Base-by-base conservation (phyloP, 169 alveolate genomes). In the Miamiensis avidus region DNA sequence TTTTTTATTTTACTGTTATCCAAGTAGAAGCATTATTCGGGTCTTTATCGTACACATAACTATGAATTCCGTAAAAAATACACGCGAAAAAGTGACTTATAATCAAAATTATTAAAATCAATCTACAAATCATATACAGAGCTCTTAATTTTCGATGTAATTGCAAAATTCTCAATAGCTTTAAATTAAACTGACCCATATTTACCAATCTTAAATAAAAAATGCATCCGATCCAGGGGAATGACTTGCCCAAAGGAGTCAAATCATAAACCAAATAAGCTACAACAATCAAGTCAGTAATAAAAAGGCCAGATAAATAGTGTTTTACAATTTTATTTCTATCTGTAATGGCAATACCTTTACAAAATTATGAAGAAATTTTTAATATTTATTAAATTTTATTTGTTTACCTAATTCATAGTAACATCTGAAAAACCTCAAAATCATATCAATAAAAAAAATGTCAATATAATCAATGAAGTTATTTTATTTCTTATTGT, bases 111-210 rank as follows among this genome's bases (percentile, higher is more conserved):
- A 64, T 72, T 32, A 25, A 25, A 30, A 69, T 77, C 1, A 77
- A 31, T 77, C 74, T 33, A 0, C 31, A 33, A 15, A 77, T 1
- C 29, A 77, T 25, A 27, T 77, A 77, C 0, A 64, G 33, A 28
- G 82, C 82, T 77, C 33, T 77, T 69, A 77, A 33, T 77, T 69
- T 77, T 27, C 82, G 31, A 33, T 33, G 34, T 0, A 77, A 69
- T n/a, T 77, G 27, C 11, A 34, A 33, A 28, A 77, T n/a, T 33
- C 64, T 77, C 26, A 77, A n/a, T 26, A 77, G 28, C 33, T 77
- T 77, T 31, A 32, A 33, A 33, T 77, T 69, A 77, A 77, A 77
- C 29, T 69, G 31, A 16, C 27, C 31, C 0, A 77, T 20, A 11
- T 64, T 77, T 77, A 31, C 29, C 1, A 77, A 32, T 29, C 33